Evolutionary conservation across 495 filamentous ascomycete species (phyloP).

Genomic region (Delitschia confertaspora): DNA sequence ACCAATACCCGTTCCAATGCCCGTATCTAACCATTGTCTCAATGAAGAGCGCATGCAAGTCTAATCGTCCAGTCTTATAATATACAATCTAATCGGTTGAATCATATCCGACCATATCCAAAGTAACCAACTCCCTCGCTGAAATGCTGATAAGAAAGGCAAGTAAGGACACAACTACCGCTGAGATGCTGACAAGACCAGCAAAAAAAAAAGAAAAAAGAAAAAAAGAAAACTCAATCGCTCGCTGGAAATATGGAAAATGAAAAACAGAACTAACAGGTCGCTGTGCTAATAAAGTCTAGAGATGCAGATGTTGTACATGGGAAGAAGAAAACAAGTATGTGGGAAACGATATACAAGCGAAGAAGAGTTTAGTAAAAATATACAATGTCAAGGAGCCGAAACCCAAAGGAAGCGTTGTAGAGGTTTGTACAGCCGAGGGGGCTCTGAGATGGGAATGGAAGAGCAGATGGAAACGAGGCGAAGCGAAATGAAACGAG

Average conservation of each 20-base stretch:
- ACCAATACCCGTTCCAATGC: too few species aligned
- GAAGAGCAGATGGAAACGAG: too few species aligned
- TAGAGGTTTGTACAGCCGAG: too few species aligned
- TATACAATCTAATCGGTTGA: too few species aligned
- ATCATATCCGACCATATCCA: too few species aligned
- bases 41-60: too few species aligned
- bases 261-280: not conserved
- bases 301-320: not conserved
- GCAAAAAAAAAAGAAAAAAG: slow-evolving; percentile 8
- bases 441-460: too few species aligned
- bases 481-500: too few species aligned
- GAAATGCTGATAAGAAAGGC: not conserved
- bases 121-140: too few species aligned
- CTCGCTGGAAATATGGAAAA: slow-evolving; percentile 9
- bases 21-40: too few species aligned
- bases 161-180: slow-evolving; percentile 8
- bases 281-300: slow-evolving; percentile 1
- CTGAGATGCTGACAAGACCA: not conserved
- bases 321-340: slow-evolving; percentile 1
- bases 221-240: not conserved
- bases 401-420: not conserved
- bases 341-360: slow-evolving; percentile 3
- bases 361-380: not conserved
- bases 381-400: slow-evolving; percentile 4
- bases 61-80: too few species aligned